A percentile compares a stretch with the other conserved stretches of the same genome.
These are phyloP conservation scores for Parascedosporium putredinis DNA, from an alignment of 2,329 filamentous ascomycete species.

Conservation along the genomic window DNA sequence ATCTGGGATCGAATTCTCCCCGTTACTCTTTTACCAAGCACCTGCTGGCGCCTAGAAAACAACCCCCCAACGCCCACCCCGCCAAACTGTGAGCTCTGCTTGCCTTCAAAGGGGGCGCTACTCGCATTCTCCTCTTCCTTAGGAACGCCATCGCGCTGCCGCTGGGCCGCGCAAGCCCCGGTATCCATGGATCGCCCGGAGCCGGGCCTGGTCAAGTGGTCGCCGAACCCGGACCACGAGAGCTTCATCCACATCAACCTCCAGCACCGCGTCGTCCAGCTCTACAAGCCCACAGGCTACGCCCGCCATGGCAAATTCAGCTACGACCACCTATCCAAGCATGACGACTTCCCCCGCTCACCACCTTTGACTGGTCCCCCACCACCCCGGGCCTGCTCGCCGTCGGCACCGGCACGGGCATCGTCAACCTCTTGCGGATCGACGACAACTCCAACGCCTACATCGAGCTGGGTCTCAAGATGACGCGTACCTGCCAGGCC, in stretches of 20 bases:
- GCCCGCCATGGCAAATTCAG: slow-evolving; percentile 48
- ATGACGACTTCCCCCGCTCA: slow-evolving; percentile 55
- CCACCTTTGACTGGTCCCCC: slow-evolving; percentile 58
- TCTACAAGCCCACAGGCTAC: slow-evolving; percentile 52
- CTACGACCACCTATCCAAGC: slow-evolving; percentile 44
- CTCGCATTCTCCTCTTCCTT: no score
- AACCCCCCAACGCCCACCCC: no score
- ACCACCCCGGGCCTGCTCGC: slow-evolving; percentile 56
- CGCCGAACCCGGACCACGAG: slow-evolving; percentile 45
- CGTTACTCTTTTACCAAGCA: no score
- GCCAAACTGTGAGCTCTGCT: no score
- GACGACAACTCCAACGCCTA: slow-evolving; percentile 59
- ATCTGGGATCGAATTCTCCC: no score
- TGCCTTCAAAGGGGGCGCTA: no score
- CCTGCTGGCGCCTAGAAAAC: no score
- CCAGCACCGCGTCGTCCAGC: slow-evolving; percentile 50
- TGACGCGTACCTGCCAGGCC: slow-evolving; percentile 68
- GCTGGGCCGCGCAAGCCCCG: background rate
- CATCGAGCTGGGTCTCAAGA: slow-evolving; percentile 59
- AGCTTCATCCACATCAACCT: slow-evolving; percentile 57
- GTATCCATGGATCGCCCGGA: slow-evolving; percentile 45
- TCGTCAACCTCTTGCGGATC: slow-evolving; percentile 64
- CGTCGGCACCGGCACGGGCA: slow-evolving; percentile 63
- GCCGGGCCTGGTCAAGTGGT: slow-evolving; percentile 57
- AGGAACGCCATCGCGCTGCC: no score